Evolutionary conservation across 2,329 filamentous ascomycete genomes (phyloP), one percentile per base, ranked within the genome.

Genomic region (Ustulina deusta): DNA sequence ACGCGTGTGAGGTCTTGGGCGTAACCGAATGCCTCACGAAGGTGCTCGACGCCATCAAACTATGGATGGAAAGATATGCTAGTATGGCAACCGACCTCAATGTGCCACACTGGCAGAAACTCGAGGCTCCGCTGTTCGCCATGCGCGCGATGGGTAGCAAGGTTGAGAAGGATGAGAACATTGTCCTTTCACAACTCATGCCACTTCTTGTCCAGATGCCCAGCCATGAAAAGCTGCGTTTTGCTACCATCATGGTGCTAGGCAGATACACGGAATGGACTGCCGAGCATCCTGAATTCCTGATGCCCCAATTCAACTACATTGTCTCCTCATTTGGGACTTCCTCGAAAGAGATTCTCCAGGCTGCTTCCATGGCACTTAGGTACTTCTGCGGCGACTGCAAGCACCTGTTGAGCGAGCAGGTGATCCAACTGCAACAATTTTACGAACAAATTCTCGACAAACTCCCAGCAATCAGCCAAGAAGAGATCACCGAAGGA

Each of bases 181-280:
- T 93, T 44, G 93, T 99, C 74, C 85, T 99, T 46, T 93, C 94
- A 2, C 93, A 95, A 76, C 89, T 99, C 17, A 97, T 99, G 82
- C 94, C 94, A 20, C 85, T 99, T 64, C 89, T 99, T 70, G 93
- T 97, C 11, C 93, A 97, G 77, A 97, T 99, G 68, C 96, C 96
- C 0, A 91, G 93, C 76, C 96, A 99, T 75, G 93, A 98, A 81
- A 99, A 98, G 83, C 87, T 99, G n/a, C 93, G 94, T 7, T 99
- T 99, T 81, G 95, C 97, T 70, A 95, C 95, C 6, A 97, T 98
- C 76, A 97, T 99, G 94, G 94, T 97, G 2, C 87, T 99, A 25
- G 96, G 94, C 42, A 89, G 96, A 69, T 99, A 99, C 78, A 99
- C 97, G 0, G 95, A 98, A 79, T 99, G 96, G 96, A 99, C 97